Conservation (phyloP, 2,329 filamentous ascomycete species). For the Pyricularia grisea region DNA sequence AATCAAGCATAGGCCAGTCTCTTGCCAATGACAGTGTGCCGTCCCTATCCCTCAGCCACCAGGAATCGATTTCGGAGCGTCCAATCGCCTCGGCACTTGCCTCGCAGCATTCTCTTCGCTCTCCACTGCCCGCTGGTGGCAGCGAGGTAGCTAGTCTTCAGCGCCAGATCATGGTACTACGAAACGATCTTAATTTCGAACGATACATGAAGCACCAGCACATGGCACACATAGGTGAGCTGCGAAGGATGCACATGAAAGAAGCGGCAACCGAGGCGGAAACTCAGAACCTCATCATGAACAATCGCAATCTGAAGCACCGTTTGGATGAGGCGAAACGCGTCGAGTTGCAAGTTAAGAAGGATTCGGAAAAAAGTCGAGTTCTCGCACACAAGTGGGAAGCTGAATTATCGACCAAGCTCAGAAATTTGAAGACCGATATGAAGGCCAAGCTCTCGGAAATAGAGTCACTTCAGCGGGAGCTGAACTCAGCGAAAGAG, state of each 20-base stretch:
- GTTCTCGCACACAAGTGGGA: slow-evolving; percentile 73
- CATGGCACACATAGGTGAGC: slow-evolving; percentile 68
- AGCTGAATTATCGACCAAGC: slow-evolving; percentile 56
- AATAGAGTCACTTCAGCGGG: slow-evolving; percentile 44
- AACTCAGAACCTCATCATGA: slow-evolving; percentile 70
- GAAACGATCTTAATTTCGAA: slow-evolving; percentile 77
- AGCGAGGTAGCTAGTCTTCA: slow-evolving; percentile 48
- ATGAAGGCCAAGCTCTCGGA: slow-evolving; percentile 55
- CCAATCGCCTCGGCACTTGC: slow-evolving; percentile 2
- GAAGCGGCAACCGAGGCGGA: slow-evolving; percentile 75
- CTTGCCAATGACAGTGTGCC: slow-evolving; percentile 48
- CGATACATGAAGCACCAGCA: slow-evolving; percentile 78
- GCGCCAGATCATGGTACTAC: slow-evolving; percentile 64
- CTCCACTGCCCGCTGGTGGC: slow-evolving; percentile 9
- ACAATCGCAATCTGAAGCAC: slow-evolving; percentile 63
- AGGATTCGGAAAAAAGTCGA: slow-evolving; percentile 62
- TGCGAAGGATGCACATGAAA: slow-evolving; percentile 64
- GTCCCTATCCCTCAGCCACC: slow-evolving; percentile 41
- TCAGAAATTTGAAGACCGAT: slow-evolving; percentile 59
- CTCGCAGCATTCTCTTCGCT: slow-evolving; percentile 1
- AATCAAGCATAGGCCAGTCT: slow-evolving; percentile 44
- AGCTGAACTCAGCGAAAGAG: slow-evolving; percentile 45
- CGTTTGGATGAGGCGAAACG: slow-evolving; percentile 66
- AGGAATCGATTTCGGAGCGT: slow-evolving; percentile 33
- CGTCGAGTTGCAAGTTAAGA: slow-evolving; percentile 58